Base-by-base conservation (phyloP, 2,329 filamentous ascomycete genomes). In the Sarocladium strictum region DNA sequence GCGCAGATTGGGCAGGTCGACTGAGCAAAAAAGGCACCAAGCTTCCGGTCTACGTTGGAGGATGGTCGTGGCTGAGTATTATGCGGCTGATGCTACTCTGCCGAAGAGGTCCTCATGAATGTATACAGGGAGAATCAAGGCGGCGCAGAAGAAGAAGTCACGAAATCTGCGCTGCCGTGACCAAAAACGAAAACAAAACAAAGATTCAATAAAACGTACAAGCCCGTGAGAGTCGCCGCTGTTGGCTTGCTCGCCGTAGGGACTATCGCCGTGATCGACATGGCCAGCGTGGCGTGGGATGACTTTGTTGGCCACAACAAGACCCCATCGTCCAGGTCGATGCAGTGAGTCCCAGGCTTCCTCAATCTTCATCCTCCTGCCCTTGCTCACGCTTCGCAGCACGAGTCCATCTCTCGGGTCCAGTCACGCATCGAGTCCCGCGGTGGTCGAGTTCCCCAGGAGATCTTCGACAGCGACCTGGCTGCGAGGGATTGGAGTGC, bases 401-500 rank as follows among this genome's bases (percentile, higher is more conserved):
- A 23, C 40, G 40, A 21, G 40, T 43, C 40, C 40, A 7, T 43
- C 40, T 43, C 40, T 19, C 21, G 9, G 21, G 17, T 43, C 17
- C 40, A 24, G 21, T 43, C 40, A 4, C 40, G n/a, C 10, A 43
- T 43, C n/a, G 24, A 21, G 17, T 43, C 40, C 17, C 7, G 21
- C 17, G 21, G 21, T 19, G 40, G 40, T 19, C 21, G 32, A 40
- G 55, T 57, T n/a, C 19, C 55, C 43, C 21, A 33, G 37, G 21
- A 50, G 53, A 40, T 49, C 15, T 45, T 53, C 9, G 23, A 37
- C 24, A 26, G 54, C 15, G 32, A 54, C 32, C 32, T 33, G 15
- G 43, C 40, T 21, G 56, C 55, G 26, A 52, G 29, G 6, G 58
- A 60, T 11, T 65, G 63, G 41, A 59, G 53, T n/a, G 58, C 63